These are phyloP conservation scores for Boletus speciosus DNA, from an alignment of 768 basidiomycete species.

Conservation along the genomic window DNA sequence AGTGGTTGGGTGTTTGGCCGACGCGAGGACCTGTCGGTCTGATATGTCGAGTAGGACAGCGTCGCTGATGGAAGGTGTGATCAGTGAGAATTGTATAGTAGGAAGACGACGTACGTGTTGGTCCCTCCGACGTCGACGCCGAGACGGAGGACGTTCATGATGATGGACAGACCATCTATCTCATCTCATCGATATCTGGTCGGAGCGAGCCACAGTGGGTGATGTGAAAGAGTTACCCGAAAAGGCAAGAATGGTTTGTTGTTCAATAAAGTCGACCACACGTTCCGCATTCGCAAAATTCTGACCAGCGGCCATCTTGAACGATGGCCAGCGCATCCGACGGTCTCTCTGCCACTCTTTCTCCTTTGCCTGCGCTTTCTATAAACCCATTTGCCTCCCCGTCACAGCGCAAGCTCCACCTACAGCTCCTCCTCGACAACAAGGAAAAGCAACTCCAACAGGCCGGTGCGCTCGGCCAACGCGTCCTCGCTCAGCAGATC, in stretches of 20 bases:
- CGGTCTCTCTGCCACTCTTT: slow-evolving; percentile 31
- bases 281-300: slow-evolving; percentile 8
- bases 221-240: slow-evolving; percentile 11
- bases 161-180: neutral
- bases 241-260: neutral
- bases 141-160: slow-evolving; percentile 15
- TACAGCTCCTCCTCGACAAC: slow-evolving; percentile 72
- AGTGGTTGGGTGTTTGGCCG: slow-evolving; percentile 52
- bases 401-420: slow-evolving; percentile 58
- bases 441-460: slow-evolving; percentile 93
- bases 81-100: neutral
- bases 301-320: slow-evolving; percentile 15
- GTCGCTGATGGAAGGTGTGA: slow-evolving; percentile 22
- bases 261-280: slow-evolving; percentile 3
- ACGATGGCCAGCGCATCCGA: slow-evolving; percentile 42
- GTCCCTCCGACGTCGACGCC: slow-evolving; percentile 37
- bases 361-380: slow-evolving; percentile 43
- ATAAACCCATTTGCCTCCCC: slow-evolving; percentile 43
- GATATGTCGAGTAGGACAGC: slow-evolving; percentile 26
- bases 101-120: slow-evolving; percentile 24
- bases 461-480: slow-evolving; percentile 89
- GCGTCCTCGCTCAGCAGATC: slow-evolving; percentile 89
- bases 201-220: neutral
- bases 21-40: slow-evolving; percentile 22
- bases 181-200: no score